Evolutionary conservation across 148 eudicot species (phyloP).

Genomic region (Suaeda aralocaspica): DNA sequence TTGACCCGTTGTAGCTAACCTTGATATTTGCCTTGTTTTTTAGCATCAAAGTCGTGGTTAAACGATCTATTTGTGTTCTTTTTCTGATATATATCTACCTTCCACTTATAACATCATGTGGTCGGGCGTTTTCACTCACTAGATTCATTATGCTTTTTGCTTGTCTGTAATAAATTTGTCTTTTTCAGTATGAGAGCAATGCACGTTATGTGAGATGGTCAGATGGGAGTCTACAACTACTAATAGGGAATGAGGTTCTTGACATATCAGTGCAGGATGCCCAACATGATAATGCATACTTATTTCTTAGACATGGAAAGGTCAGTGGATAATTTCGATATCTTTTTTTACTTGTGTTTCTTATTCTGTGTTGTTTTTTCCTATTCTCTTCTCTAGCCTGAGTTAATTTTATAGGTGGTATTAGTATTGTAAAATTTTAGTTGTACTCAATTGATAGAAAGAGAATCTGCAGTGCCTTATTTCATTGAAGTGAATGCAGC

Average conservation of each 20-base stretch:
- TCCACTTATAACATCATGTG: background rate
- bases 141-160: background rate
- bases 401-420: background rate
- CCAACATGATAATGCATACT: slow-evolving; percentile 87
- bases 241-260: slow-evolving; percentile 95
- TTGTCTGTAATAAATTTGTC: background rate
- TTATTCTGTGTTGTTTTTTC: background rate
- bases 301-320: slow-evolving; percentile 90
- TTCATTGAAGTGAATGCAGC: background rate
- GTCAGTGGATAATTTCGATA: slow-evolving; percentile 25
- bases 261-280: slow-evolving; percentile 97
- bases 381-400: background rate
- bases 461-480: background rate
- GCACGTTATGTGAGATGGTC: slow-evolving; percentile 98
- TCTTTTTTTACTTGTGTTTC: background rate
- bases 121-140: background rate
- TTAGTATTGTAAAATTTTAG: background rate
- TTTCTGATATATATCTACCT: background rate
- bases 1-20: background rate
- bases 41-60: no score
- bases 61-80: no score
- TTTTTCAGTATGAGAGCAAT: slow-evolving; percentile 85
- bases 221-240: slow-evolving; percentile 88
- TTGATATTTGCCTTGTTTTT: no score
- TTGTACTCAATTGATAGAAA: background rate